Evolutionary conservation across 345 rosid genomes (phyloP), one percentile per base, ranked within the genome.

Genomic region (Heritiera littoralis): DNA sequence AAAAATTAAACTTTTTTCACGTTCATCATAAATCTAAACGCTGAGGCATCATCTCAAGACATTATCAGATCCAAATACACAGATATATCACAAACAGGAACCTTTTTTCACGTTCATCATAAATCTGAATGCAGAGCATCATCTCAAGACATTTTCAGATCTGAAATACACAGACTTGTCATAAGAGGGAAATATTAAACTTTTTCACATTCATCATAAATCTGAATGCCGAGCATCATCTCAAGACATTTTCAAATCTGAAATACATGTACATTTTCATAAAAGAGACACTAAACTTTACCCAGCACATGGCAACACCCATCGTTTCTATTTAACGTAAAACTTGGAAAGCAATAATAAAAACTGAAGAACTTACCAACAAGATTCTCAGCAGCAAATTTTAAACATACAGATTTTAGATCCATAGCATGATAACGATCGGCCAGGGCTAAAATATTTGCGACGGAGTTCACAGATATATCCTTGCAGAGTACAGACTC

Each of bases 331-430:
- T 3, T 54, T 54, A 54, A 13, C 18, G 13, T 20, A 12, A 69
- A 14, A 52, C n/a, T 32, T 18, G n/a, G 41, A 43, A 72, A 72
- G 0, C 51, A 23, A 23, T 49, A 48, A 66, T 51, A 80, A 15
- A 80, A 32, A 32, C 9, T 4, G 66, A 79, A 74, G 74, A 81
- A 79, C 87, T 45, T 87, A 95, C 98, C 95, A 43, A 87, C 82
- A 6, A 92, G 98, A 89, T 95, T 93, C 75, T 95, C 98, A 55
- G 97, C 98, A 72, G 98, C 92, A 80, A 95, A 95, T 86, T 91
- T 93, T 74, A 95, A 86, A 86, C 97, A 95, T 60, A 93, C 86
- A 51, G 92, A 88, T 81, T 95, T 95, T 69, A 93, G 88, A 71
- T 94, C 93, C 78, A 81, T 79, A 70, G 98, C 98, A 87, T 83